Evolutionary conservation across 805 yeast species (phyloP).

Genomic region (Metschnikowia santaceciliae): DNA sequence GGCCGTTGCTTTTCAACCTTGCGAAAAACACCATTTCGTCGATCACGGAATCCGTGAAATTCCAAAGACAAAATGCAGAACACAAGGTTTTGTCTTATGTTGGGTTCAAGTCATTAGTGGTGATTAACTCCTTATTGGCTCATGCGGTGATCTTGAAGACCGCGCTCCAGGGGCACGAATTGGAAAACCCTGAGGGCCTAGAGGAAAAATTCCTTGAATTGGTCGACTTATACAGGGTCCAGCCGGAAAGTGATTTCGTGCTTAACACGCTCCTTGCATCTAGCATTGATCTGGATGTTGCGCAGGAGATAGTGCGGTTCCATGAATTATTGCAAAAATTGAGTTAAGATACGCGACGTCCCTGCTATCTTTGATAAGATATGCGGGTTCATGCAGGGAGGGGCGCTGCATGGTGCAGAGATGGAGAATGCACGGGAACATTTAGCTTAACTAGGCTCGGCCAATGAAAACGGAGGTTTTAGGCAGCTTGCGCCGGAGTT

Average conservation of each 20-base stretch:
- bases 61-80: constrained; percentile 28
- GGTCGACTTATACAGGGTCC: constrained; percentile 22
- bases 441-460: background rate
- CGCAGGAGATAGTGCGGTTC: constrained; percentile 36
- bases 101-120: constrained; percentile 30
- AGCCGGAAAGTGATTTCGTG: constrained; percentile 33
- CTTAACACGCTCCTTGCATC: constrained; percentile 35
- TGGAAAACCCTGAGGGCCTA: constrained; percentile 8
- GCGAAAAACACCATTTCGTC: constrained; percentile 31
- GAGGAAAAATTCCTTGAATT: constrained; percentile 11
- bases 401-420: background rate
- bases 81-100: constrained; percentile 32
- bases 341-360: constrained; percentile 1
- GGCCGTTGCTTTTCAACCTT: constrained; percentile 23
- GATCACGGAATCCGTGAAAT: constrained; percentile 36
- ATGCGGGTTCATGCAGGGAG: background rate
- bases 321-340: constrained; percentile 23
- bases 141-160: constrained; percentile 21
- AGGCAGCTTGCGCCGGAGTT: background rate
- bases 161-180: constrained; percentile 15
- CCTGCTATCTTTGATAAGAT: constrained; percentile 2
- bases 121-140: constrained; percentile 35
- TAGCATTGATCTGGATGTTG: constrained; percentile 30
- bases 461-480: background rate
- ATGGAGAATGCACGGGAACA: constrained; percentile 1